Percentiles rank a stretch among this genome's conserved stretches.
Evolutionary conservation across 2,329 filamentous ascomycete genomes (phyloP).

Genomic region (Penicillium paneum): DNA sequence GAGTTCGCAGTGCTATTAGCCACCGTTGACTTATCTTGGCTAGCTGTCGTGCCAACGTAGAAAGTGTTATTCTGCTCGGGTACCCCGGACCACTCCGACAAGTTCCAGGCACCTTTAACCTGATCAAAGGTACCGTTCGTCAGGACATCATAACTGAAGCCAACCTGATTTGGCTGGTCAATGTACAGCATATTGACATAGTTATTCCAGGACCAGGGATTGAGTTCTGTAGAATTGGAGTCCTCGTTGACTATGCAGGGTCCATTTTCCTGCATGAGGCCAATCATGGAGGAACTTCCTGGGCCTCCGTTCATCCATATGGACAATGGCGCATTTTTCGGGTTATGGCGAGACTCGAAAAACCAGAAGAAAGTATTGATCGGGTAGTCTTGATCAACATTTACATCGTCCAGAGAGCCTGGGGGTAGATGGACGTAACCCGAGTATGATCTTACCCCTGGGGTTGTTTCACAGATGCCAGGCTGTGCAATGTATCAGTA

Average conservation of each 20-base stretch:
- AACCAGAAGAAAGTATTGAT: conserved; percentile 67
- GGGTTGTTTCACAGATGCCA: conserved; percentile 56
- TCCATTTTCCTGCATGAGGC: conserved; percentile 51
- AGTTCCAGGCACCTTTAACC: conserved; percentile 22
- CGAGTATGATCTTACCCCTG: conserved; percentile 55
- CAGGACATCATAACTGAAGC: conserved; percentile 54
- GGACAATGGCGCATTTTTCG: conserved; percentile 54
- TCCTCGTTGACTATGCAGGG: conserved; percentile 55
- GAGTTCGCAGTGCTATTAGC: conserved; percentile 53
- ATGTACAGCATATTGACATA: conserved; percentile 67
- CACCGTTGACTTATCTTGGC: conserved; percentile 42
- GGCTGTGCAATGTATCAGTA: conserved; percentile 28
- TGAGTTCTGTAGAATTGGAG: conserved; percentile 50
- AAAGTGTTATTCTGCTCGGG: conserved; percentile 53
- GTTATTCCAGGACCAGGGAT: conserved; percentile 63
- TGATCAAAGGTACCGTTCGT: conserved; percentile 42
- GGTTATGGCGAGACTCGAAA: conserved; percentile 55
- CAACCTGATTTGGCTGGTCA: conserved; percentile 62
- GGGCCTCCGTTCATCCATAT: conserved; percentile 64
- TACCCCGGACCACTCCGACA: conserved; percentile 28
- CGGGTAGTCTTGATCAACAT: conserved; percentile 50
- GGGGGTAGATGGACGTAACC: conserved; percentile 59
- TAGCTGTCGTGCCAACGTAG: conserved; percentile 53
- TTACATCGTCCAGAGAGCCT: conserved; percentile 39
- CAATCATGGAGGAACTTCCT: conserved; percentile 57